A percentile compares a stretch with the other conserved stretches of the same genome.
Evolutionary conservation across 805 yeast species (phyloP).

Genomic region (Ogataea nitratoaversa): DNA sequence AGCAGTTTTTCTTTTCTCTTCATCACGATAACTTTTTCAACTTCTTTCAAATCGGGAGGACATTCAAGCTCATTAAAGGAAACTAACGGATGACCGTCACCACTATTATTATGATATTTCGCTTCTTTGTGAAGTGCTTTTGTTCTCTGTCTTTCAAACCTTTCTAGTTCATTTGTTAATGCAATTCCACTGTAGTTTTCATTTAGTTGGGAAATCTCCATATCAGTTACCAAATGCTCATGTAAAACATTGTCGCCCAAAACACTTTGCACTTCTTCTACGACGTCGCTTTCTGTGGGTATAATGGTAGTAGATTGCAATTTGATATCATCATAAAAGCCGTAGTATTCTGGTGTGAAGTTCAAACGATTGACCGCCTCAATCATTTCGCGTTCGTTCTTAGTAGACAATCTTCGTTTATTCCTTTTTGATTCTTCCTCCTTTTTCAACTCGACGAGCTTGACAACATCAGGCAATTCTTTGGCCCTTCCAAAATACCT

Average conservation of each 20-base stretch:
- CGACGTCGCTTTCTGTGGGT: constrained; percentile 8
- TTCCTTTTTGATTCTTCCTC: constrained; percentile 18
- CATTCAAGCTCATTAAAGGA: constrained; percentile 23
- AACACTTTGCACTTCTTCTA: constrained; percentile 11
- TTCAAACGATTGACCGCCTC: neutral
- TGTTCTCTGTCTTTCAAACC: constrained; percentile 28
- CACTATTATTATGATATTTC: neutral
- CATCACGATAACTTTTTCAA: constrained; percentile 44
- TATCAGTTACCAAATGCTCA: constrained; percentile 6
- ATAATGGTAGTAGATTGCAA: neutral
- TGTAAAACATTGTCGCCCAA: constrained; percentile 13
- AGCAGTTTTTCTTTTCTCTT: constrained; percentile 41
- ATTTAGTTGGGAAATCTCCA: constrained; percentile 13
- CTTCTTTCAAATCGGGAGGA: constrained; percentile 34
- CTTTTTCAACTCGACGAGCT: constrained; percentile 35
- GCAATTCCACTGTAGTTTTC: neutral
- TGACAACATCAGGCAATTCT: constrained; percentile 70
- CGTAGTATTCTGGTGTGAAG: constrained; percentile 37
- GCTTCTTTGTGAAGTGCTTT: constrained; percentile 15
- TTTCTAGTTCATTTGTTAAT: constrained; percentile 15
- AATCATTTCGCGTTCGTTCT: constrained; percentile 6
- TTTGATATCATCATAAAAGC: constrained; percentile 32
- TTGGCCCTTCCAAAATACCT: constrained; percentile 81
- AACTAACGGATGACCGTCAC: constrained; percentile 3
- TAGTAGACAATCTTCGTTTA: constrained; percentile 12